phyloP scores from a whole-genome alignment of 768 basidiomycete species.

The Amanita pseudoporphyria region DNA sequence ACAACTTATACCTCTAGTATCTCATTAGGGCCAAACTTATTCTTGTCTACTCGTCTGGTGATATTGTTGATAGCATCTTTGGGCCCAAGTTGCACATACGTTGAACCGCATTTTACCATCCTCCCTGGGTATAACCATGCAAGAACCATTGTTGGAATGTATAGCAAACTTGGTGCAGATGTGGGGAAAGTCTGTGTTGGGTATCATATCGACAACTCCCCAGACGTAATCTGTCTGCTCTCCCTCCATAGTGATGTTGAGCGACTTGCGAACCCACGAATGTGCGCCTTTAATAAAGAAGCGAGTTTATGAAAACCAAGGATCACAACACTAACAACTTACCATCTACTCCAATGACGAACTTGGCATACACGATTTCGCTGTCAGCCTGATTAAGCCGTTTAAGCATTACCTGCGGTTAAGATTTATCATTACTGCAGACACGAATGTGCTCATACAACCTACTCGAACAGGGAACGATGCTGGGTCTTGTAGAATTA shows the following conservation, averaged over 20 bases:
- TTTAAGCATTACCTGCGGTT: conserved; percentile 34
- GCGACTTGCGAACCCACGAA: conserved; percentile 69
- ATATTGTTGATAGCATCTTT: conserved; percentile 31
- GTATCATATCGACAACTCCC: conserved; percentile 70
- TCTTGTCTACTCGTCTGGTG: conserved; percentile 46
- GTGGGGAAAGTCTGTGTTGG: conserved; percentile 72
- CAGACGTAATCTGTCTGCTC: conserved; percentile 72
- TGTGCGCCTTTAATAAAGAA: conserved; percentile 48
- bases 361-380: conserved; percentile 62
- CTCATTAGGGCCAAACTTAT: conserved; percentile 35
- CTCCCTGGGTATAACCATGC: conserved; percentile 70
- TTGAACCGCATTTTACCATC: conserved; percentile 57
- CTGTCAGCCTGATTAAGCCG: conserved; percentile 28
- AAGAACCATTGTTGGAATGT: conserved; percentile 61
- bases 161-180: conserved; percentile 55
- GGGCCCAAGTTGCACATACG: conserved; percentile 59
- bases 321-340: conserved; percentile 8
- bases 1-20: conserved; percentile 38
- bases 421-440: not conserved
- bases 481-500: conserved; percentile 30
- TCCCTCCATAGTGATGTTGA: conserved; percentile 66
- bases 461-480: conserved; percentile 29
- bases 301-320: conserved; percentile 2
- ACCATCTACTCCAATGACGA: conserved; percentile 72
- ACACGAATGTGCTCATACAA: not conserved